A percentile compares a stretch with the other conserved stretches of the same genome.
Evolutionary conservation across 139 green algal genomes (phyloP).

Genomic region (Chlamydomonas sp.): DNA sequence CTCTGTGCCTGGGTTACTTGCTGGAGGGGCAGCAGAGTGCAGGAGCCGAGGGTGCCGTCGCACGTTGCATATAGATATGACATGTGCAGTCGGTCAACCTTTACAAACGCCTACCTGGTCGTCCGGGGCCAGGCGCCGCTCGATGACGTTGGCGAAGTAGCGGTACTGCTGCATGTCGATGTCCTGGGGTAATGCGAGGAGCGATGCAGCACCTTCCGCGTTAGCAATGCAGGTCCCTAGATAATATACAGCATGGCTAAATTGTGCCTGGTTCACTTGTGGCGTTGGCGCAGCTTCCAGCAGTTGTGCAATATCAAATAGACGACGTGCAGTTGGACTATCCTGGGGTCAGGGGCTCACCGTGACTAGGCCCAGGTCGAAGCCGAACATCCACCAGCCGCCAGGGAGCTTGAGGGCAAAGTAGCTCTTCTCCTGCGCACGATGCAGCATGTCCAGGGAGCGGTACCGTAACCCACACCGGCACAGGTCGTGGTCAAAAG

Average conservation of each 20-base stretch:
- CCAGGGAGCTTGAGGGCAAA: constrained; percentile 86
- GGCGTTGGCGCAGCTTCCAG: not conserved
- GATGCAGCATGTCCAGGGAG: not conserved
- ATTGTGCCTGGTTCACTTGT: too few relatives aligned
- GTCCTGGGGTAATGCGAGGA: not conserved
- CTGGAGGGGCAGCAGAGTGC: too few relatives aligned
- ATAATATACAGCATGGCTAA: too few relatives aligned
- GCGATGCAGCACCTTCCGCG: not conserved
- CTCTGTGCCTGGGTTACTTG: too few relatives aligned
- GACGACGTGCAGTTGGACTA: not conserved
- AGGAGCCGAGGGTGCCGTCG: too few relatives aligned
- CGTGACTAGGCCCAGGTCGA: constrained; percentile 89
- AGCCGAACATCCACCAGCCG: constrained; percentile 91
- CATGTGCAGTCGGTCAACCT: too few relatives aligned
- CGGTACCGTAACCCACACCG: not conserved
- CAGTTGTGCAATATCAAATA: not conserved
- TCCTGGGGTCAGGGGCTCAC: constrained; percentile 22
- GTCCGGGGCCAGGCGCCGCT: constrained; percentile 74
- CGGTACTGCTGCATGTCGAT: constrained; percentile 55
- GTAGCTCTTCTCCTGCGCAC: constrained; percentile 86
- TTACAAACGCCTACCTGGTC: constrained; percentile 69
- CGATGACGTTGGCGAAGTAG: constrained; percentile 90
- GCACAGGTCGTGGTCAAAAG: not conserved
- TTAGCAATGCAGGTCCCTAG: not conserved
- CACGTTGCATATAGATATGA: too few relatives aligned